Evolutionary conservation across 2,329 filamentous ascomycete genomes (phyloP), one percentile per base, ranked within the genome.

Genomic region (Botrytis deweyae): DNA sequence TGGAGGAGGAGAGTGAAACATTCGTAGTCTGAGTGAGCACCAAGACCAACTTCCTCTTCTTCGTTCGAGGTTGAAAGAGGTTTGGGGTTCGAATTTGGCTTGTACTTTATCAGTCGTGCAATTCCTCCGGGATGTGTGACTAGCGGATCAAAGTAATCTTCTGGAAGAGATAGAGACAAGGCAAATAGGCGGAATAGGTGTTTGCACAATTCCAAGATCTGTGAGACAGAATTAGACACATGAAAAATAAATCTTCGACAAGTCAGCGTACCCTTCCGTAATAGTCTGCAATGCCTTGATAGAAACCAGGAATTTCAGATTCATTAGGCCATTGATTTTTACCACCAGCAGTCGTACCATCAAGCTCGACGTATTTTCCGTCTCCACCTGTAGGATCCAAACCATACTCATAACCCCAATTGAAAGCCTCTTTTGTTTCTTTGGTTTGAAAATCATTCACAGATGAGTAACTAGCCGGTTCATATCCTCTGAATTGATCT

Each of bases 11-110:
- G 82, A 0, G 88, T 89, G 63, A 89, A 84, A 65, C 85, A 85
- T n/a, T 87, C 86, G 75, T 87, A 89, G 77, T 88, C 88, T 0
- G 86, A 87, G 76, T 88, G 88, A 4, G 85, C 86, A 0, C 87
- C 86, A 2, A 80, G 84, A 7, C 76, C 78, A 36, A 79, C 76
- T 44, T 80, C 78, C 68, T 78, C 78, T 42, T 77, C 76, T 63
- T 76, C 73, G 40, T 73, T 82, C 2, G 81, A 74, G 6, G 80
- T 73, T 3, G 77, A 79, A 6, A 78, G 72, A 3, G 79, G 76
- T 25, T 78, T 78, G 12, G 78, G 78, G 38, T 79, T 78, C 10
- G 75, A 81, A 73, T 83, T 83, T 3, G 85, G 83, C 2, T 85
- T 85, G 76, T 88, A 88, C 76, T 87, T 85, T 20, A 88, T 83